These are phyloP conservation scores for Capronia coronata DNA, from an alignment of 2,329 filamentous ascomycete genomes.

Conservation along the genomic window DNA sequence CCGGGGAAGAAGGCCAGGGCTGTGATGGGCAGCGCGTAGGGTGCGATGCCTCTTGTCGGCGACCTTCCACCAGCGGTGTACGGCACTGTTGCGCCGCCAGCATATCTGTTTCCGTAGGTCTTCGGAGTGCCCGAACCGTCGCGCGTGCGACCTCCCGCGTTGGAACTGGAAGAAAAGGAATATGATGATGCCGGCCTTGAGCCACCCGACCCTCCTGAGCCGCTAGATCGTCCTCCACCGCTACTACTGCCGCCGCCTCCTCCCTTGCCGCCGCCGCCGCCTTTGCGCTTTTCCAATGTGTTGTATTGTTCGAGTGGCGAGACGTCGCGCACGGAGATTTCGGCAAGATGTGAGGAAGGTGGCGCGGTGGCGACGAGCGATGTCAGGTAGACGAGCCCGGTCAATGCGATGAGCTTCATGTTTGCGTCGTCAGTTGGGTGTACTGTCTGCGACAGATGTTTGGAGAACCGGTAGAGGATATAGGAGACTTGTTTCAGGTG, in stretches of 20 bases:
- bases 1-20: constrained; percentile 46
- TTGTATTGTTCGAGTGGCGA: constrained; percentile 17
- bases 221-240: constrained; percentile 10
- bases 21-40: constrained; percentile 45
- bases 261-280: constrained; percentile 25
- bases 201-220: constrained; percentile 12
- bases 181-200: constrained; percentile 19
- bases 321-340: constrained; percentile 15
- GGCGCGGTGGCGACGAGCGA: constrained; percentile 19
- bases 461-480: neutral
- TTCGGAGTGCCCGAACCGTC: constrained; percentile 40
- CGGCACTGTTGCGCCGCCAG: constrained; percentile 48
- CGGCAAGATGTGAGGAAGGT: constrained; percentile 9
- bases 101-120: constrained; percentile 49
- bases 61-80: constrained; percentile 45
- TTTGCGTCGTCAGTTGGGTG: constrained; percentile 1
- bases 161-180: constrained; percentile 26
- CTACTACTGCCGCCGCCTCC: constrained; percentile 14
- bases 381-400: constrained; percentile 11
- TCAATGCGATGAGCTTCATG: constrained; percentile 20
- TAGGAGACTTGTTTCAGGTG: neutral
- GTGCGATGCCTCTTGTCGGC: constrained; percentile 43
- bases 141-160: constrained; percentile 31
- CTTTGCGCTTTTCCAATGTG: constrained; percentile 28
- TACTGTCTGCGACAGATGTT: neutral